Percentiles rank a stretch among this genome's conserved stretches.
Conservation (phyloP, 495 filamentous ascomycete species). For the Neurospora cerealis region DNA sequence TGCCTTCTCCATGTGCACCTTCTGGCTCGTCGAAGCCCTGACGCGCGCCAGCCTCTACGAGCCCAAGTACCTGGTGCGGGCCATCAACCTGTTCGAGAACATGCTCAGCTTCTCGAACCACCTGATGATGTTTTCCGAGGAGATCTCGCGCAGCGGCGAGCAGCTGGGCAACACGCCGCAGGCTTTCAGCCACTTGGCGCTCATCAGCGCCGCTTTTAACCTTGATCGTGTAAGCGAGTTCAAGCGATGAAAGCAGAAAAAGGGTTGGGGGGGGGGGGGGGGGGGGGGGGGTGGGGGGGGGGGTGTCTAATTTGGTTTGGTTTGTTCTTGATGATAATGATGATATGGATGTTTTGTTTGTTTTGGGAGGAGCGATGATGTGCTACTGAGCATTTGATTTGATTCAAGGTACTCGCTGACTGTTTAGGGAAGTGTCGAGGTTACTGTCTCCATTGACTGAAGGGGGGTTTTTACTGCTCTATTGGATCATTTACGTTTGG, state of each 20-base stretch:
- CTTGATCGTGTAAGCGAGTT: conserved; percentile 40
- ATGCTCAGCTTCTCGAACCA: conserved; percentile 64
- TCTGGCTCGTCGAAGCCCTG: conserved; percentile 70
- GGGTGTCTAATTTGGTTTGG: neutral
- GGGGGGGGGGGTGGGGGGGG: neutral
- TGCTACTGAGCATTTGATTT: neutral
- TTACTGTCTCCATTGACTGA: neutral
- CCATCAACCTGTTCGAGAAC: conserved; percentile 62
- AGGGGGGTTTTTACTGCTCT: neutral
- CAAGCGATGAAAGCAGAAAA: conserved; percentile 6
- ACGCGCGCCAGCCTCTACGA: conserved; percentile 59
- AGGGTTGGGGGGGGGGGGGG: neutral
- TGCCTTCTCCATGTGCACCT: conserved; percentile 71
- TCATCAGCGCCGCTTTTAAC: conserved; percentile 66
- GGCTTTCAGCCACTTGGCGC: conserved; percentile 62
- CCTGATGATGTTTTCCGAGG: conserved; percentile 65
- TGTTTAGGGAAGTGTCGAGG: neutral
- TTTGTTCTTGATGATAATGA: neutral
- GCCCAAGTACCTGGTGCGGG: conserved; percentile 48
- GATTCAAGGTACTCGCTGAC: neutral
- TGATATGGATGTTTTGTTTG: neutral
- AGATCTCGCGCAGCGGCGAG: conserved; percentile 60
- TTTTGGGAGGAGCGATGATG: neutral
- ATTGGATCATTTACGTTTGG: neutral
- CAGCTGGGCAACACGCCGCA: conserved; percentile 66